These are phyloP conservation scores for Phlegmacium glaucopus DNA, from an alignment of 768 basidiomycete genomes.

Conservation along the genomic window DNA sequence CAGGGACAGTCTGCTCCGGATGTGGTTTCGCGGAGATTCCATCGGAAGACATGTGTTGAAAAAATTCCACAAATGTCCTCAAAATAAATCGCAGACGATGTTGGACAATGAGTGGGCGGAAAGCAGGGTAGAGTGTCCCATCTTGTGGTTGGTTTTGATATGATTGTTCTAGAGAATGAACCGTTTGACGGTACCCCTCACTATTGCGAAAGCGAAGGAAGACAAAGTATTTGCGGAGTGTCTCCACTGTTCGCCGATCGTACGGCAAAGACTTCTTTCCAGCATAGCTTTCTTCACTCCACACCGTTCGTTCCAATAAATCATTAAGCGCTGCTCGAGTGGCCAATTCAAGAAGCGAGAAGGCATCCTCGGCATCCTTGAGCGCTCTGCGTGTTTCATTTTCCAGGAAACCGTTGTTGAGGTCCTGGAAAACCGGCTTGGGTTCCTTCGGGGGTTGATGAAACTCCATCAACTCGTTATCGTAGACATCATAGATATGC, in stretches of 20 bases:
- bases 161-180: slow-evolving; percentile 26
- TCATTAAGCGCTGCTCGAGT: slow-evolving; percentile 36
- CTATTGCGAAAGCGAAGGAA: slow-evolving; percentile 61
- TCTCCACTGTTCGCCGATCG: slow-evolving; percentile 27
- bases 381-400: slow-evolving; percentile 33
- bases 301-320: slow-evolving; percentile 31
- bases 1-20: slow-evolving; percentile 8
- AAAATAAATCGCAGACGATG: slow-evolving; percentile 30
- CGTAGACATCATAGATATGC: slow-evolving; percentile 51
- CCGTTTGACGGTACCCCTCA: slow-evolving; percentile 38
- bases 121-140: slow-evolving; percentile 25
- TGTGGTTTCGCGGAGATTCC: slow-evolving; percentile 4
- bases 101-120: slow-evolving; percentile 27
- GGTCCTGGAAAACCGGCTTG: slow-evolving; percentile 41
- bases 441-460: slow-evolving; percentile 29
- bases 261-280: slow-evolving; percentile 25
- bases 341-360: slow-evolving; percentile 39
- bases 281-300: slow-evolving; percentile 16
- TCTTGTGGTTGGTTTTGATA: slow-evolving; percentile 15
- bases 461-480: slow-evolving; percentile 46
- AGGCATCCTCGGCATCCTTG: slow-evolving; percentile 40
- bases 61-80: slow-evolving; percentile 28
- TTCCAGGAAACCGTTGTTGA: slow-evolving; percentile 30
- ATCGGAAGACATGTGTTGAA: slow-evolving; percentile 22
- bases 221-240: slow-evolving; percentile 47